Conservation (phyloP, 1,284 basidiomycete genomes). For the Somion occarium region DNA sequence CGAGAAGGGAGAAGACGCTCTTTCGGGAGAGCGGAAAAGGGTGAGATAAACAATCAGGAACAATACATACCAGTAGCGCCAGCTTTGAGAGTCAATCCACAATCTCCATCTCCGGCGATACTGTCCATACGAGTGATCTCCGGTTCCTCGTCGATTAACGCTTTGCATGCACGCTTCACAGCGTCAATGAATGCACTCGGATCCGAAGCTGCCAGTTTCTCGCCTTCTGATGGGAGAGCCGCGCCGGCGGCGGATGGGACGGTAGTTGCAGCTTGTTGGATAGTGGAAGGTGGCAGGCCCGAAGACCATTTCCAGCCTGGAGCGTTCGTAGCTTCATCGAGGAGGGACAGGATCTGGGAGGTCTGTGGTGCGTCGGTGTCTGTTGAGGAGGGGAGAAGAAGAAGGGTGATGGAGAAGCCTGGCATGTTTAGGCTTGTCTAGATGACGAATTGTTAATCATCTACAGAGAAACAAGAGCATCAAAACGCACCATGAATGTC, state of each 20-base stretch:
- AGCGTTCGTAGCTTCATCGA: constrained; percentile 72
- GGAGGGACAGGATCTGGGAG: constrained; percentile 59
- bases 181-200: constrained; percentile 47
- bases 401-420: constrained; percentile 86
- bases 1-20: background rate
- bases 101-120: constrained; percentile 73
- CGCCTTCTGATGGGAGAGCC: constrained; percentile 9
- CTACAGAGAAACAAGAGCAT: background rate
- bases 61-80: constrained; percentile 48
- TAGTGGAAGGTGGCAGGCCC: constrained; percentile 28
- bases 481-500: constrained; percentile 70
- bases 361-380: constrained; percentile 36
- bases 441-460: background rate
- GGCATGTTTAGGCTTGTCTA: constrained; percentile 93
- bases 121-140: constrained; percentile 89
- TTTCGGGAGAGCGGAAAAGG: background rate
- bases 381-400: constrained; percentile 63
- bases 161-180: constrained; percentile 63
- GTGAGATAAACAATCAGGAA: constrained; percentile 27
- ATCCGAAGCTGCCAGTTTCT: constrained; percentile 37
- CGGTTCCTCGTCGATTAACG: constrained; percentile 74
- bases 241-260: constrained; percentile 17
- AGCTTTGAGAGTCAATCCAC: constrained; percentile 82
- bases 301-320: constrained; percentile 85
- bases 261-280: constrained; percentile 17